Conservation (phyloP, 1,284 basidiomycete genomes). For the Naganishia albida region DNA sequence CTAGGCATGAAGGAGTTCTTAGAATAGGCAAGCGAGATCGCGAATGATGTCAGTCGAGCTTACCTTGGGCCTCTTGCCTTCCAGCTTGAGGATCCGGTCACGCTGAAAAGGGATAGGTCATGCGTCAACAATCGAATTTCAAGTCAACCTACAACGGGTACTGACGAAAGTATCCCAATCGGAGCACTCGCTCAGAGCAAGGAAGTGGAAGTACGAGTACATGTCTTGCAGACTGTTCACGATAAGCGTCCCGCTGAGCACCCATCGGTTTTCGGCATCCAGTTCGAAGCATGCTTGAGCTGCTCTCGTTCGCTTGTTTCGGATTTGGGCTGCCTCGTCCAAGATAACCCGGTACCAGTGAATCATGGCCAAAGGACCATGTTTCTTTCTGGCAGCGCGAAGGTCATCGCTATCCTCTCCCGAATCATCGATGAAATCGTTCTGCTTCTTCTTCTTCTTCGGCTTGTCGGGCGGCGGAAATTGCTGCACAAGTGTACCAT, state of each 20-base stretch:
- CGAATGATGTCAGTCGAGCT: neutral
- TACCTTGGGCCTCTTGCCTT: constrained; percentile 44
- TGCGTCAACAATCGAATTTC: neutral
- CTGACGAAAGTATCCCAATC: constrained; percentile 43
- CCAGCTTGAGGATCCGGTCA: constrained; percentile 37
- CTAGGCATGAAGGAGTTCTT: neutral
- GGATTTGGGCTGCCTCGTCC: constrained; percentile 49
- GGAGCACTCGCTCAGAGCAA: constrained; percentile 21
- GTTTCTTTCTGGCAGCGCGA: constrained; percentile 33
- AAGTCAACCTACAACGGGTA: neutral
- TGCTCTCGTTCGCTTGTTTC: constrained; percentile 47
- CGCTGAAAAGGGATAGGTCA: constrained; percentile 10
- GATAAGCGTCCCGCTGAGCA: constrained; percentile 45
- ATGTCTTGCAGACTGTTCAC: constrained; percentile 45
- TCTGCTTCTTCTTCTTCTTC: constrained; percentile 36
- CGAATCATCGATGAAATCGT: constrained; percentile 35
- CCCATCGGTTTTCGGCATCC: constrained; percentile 45
- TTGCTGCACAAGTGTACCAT: constrained; percentile 33
- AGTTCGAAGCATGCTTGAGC: constrained; percentile 44
- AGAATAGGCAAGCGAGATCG: neutral
- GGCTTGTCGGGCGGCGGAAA: constrained; percentile 37
- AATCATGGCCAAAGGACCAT: constrained; percentile 46
- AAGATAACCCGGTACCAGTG: constrained; percentile 53
- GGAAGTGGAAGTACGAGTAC: constrained; percentile 33
- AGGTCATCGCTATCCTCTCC: constrained; percentile 39